Percentiles rank a stretch among this genome's conserved stretches.
Conservation (phyloP, 2,329 filamentous ascomycete genomes). For the Fusarium miscanthi region DNA sequence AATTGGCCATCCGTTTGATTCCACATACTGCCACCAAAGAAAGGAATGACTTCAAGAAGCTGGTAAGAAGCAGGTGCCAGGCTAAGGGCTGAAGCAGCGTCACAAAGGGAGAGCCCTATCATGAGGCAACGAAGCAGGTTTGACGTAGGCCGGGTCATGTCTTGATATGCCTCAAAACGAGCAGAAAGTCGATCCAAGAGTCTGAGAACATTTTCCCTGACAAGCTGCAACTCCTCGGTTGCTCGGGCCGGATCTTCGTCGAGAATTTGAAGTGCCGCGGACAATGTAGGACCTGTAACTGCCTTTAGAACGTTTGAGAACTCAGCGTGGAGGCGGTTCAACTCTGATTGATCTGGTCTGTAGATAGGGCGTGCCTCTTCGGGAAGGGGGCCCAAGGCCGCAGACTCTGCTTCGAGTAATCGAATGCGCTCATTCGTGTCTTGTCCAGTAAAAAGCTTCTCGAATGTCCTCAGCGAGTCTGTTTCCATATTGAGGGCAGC, state of each 20-base stretch:
- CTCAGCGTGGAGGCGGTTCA: slow-evolving; percentile 81
- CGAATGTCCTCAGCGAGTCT: slow-evolving; percentile 71
- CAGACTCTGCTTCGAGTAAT: slow-evolving; percentile 70
- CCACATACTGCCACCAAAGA: slow-evolving; percentile 62
- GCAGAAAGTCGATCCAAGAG: slow-evolving; percentile 76
- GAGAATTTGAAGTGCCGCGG: slow-evolving; percentile 47
- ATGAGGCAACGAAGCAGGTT: slow-evolving; percentile 84
- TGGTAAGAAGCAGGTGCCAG: slow-evolving; percentile 49
- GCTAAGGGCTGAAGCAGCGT: slow-evolving; percentile 56
- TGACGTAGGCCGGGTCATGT: slow-evolving; percentile 81
- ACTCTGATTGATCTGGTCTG: slow-evolving; percentile 74
- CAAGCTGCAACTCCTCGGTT: slow-evolving; percentile 58
- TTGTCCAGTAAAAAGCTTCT: slow-evolving; percentile 75
- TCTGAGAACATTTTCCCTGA: slow-evolving; percentile 70
- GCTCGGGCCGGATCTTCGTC: slow-evolving; percentile 36
- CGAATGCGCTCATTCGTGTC: slow-evolving; percentile 73
- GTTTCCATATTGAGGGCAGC: slow-evolving; percentile 67
- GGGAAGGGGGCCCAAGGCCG: slow-evolving; percentile 73
- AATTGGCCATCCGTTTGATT: slow-evolving; percentile 34
- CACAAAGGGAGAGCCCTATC: slow-evolving; percentile 76
- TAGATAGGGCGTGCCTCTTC: slow-evolving; percentile 73
- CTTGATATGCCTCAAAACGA: slow-evolving; percentile 83
- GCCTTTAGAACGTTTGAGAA: slow-evolving; percentile 80
- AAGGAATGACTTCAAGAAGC: slow-evolving; percentile 63
- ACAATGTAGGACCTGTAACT: slow-evolving; percentile 62